These are phyloP conservation scores for Mariannaea sp. DNA, from an alignment of 2,329 filamentous ascomycete species.

Conservation along the genomic window DNA sequence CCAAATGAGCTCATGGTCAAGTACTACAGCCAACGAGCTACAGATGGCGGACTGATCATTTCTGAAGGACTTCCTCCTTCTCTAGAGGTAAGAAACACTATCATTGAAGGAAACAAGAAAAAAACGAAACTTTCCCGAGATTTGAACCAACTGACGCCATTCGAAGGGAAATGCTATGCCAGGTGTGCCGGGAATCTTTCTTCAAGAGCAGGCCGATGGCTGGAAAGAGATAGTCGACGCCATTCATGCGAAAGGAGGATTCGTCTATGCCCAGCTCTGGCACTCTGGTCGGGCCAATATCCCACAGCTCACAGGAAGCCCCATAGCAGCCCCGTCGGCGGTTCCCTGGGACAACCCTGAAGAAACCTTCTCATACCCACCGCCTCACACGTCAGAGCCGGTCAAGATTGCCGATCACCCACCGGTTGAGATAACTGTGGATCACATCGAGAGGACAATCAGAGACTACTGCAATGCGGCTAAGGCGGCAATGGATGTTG, in stretches of 20 bases:
- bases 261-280: slow-evolving; percentile 67
- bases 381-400: slow-evolving; percentile 42
- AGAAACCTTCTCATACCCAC: slow-evolving; percentile 45
- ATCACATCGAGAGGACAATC: slow-evolving; percentile 47
- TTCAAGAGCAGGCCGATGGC: slow-evolving; percentile 55
- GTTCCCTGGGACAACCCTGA: slow-evolving; percentile 53
- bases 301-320: slow-evolving; percentile 43
- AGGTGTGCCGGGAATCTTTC: slow-evolving; percentile 64
- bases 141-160: not conserved
- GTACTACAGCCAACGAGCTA: slow-evolving; percentile 52
- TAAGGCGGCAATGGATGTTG: slow-evolving; percentile 56
- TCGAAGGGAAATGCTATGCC: slow-evolving; percentile 40
- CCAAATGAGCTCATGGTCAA: slow-evolving; percentile 47
- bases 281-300: slow-evolving; percentile 47
- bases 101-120: accelerated
- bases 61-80: slow-evolving; percentile 55
- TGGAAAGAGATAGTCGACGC: slow-evolving; percentile 65
- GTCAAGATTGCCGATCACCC: slow-evolving; percentile 44
- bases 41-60: slow-evolving; percentile 49
- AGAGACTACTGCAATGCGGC: slow-evolving; percentile 39
- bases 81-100: slow-evolving; percentile 31
- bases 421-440: slow-evolving; percentile 43
- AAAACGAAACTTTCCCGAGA: too few species aligned
- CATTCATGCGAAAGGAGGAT: slow-evolving; percentile 64
- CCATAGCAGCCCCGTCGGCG: slow-evolving; percentile 46